Conservation (phyloP, 768 basidiomycete genomes). For the Termitomyces sp. region DNA sequence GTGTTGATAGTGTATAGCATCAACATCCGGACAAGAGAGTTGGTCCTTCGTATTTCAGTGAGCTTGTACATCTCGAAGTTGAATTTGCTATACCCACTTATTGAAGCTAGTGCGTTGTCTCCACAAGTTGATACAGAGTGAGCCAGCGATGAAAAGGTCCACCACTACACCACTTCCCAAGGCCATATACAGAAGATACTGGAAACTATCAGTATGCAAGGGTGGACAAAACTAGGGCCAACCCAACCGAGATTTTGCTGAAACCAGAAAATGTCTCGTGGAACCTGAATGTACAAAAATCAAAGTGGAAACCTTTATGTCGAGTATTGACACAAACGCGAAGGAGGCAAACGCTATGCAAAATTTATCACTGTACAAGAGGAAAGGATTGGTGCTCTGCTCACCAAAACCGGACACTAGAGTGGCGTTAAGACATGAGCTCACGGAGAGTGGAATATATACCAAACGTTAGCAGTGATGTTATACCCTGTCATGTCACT, state of each 20-base stretch:
- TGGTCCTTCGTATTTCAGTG: conserved; percentile 27
- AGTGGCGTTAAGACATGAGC: neutral
- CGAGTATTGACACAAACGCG: neutral
- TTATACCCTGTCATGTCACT: neutral
- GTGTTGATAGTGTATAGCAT: conserved; percentile 46
- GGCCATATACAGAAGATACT: conserved; percentile 26
- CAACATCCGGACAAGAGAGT: conserved; percentile 37
- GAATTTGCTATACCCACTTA: conserved; percentile 14
- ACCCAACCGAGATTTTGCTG: conserved; percentile 7
- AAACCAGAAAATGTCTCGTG: conserved; percentile 2
- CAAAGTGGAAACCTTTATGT: neutral
- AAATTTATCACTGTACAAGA: conserved; percentile 10
- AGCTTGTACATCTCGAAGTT: neutral
- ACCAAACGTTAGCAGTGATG: conserved; percentile 14
- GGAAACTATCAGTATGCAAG: neutral
- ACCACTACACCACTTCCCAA: conserved; percentile 31
- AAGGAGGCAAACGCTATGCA: conserved; percentile 2
- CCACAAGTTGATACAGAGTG: conserved; percentile 27
- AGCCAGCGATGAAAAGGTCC: conserved; percentile 32
- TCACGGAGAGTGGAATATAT: neutral
- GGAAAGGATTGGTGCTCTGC: neutral
- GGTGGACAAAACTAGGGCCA: neutral
- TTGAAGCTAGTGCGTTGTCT: conserved; percentile 23
- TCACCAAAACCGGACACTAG: conserved; percentile 14
- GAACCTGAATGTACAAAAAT: neutral